These are phyloP conservation scores for Stephanodiscus minutulus DNA, from an alignment of 108 stramenopile genomes.

Conservation along the genomic window DNA sequence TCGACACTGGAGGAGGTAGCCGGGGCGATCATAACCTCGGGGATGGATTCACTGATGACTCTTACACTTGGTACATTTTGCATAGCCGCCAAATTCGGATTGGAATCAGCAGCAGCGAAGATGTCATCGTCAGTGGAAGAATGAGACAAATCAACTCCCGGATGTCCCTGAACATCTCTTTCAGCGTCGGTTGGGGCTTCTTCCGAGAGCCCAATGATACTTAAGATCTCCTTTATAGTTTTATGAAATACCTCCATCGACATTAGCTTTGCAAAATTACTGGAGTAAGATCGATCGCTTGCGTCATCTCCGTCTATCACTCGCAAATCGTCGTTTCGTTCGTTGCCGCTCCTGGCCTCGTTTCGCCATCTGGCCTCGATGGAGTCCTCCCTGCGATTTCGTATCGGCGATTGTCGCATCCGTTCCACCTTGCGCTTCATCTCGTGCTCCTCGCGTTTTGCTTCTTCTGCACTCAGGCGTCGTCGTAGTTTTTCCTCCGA, in stretches of 20 bases:
- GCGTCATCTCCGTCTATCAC: not conserved
- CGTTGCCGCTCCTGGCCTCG: constrained; percentile 2
- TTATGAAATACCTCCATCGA: not conserved
- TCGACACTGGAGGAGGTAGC: not conserved
- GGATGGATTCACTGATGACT: not conserved
- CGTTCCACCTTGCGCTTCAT: constrained; percentile 16
- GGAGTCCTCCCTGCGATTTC: constrained; percentile 33
- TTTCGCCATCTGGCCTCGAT: constrained; percentile 22
- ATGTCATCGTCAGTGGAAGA: not conserved
- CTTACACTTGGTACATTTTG: not conserved
- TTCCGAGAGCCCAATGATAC: not conserved
- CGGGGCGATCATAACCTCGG: not conserved
- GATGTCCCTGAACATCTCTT: not conserved
- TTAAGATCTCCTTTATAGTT: not conserved
- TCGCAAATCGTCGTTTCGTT: not conserved
- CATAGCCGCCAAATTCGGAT: not conserved
- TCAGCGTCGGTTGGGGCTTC: not conserved
- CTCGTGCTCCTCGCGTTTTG: constrained; percentile 9
- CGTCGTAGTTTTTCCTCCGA: constrained; percentile 8
- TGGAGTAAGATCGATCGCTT: not conserved
- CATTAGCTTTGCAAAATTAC: not conserved
- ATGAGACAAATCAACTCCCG: not conserved
- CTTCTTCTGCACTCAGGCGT: not conserved
- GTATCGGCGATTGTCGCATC: constrained; percentile 28
- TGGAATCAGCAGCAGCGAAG: not conserved